These are phyloP conservation scores for Paramecium sonneborni DNA, from an alignment of 73 alveolate species.

Conservation along the genomic window DNA sequence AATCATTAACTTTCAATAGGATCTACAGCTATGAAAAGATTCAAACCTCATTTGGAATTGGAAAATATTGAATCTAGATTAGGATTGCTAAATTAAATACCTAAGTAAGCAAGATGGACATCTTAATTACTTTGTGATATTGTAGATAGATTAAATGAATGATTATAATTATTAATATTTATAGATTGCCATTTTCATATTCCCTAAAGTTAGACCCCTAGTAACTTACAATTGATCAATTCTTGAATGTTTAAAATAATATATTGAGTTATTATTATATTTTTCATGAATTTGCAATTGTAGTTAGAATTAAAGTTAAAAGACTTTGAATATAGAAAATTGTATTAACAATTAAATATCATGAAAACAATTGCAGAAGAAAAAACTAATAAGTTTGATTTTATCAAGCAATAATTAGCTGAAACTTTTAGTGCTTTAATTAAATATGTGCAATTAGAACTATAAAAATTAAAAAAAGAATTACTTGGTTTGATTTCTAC, in stretches of 20 bases:
- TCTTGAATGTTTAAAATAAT: neutral
- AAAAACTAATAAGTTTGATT: neutral
- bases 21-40: conserved; percentile 40
- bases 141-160: neutral
- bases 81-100: neutral
- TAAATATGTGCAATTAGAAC: neutral
- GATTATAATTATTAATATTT: neutral
- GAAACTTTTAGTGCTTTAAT: neutral
- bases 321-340: neutral
- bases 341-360: neutral
- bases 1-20: neutral
- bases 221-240: neutral
- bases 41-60: conserved; percentile 20
- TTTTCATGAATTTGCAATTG: neutral
- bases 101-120: neutral
- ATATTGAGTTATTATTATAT: neutral
- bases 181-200: neutral
- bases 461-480: neutral
- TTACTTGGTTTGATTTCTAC: neutral
- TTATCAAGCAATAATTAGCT: neutral
- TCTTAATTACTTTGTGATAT: neutral
- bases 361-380: neutral
- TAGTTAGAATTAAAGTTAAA: neutral
- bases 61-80: neutral
- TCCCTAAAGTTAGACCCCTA: neutral